Evolutionary conservation across 2,329 filamentous ascomycete species (phyloP).

Genomic region (Niveomyces coronatus): DNA sequence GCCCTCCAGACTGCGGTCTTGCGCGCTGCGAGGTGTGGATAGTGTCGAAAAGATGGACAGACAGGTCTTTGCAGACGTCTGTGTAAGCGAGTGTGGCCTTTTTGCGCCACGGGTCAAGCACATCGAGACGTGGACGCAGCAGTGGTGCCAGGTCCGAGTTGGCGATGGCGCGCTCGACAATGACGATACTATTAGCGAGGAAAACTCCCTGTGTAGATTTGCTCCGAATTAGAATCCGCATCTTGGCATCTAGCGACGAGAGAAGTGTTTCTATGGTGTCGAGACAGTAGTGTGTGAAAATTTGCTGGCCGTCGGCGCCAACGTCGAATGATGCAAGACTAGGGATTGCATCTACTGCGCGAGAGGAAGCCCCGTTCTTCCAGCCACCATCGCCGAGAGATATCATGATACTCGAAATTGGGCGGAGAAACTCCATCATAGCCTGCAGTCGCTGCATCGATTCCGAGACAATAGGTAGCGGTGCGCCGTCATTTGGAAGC

Average conservation of each 20-base stretch:
- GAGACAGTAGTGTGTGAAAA: conserved; percentile 81
- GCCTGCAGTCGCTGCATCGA: conserved; percentile 79
- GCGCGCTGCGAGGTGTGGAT: conserved; percentile 71
- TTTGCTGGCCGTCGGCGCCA: conserved; percentile 73
- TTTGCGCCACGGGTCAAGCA: conserved; percentile 79
- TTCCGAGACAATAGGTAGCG: conserved; percentile 68
- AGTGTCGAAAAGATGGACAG: conserved; percentile 75
- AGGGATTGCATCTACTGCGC: conserved; percentile 53
- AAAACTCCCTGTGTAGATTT: conserved; percentile 80
- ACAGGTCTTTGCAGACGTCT: conserved; percentile 81
- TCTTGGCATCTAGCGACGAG: conserved; percentile 63
- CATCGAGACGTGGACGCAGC: conserved; percentile 52
- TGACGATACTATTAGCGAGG: conserved; percentile 74
- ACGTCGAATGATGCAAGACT: conserved; percentile 76
- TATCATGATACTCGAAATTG: conserved; percentile 81
- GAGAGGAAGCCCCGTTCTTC: conserved; percentile 45
- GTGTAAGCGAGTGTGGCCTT: conserved; percentile 73
- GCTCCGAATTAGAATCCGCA: conserved; percentile 60
- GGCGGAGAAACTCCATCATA: conserved; percentile 77
- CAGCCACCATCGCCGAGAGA: conserved; percentile 91
- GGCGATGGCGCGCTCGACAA: conserved; percentile 76
- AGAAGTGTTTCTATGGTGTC: conserved; percentile 83
- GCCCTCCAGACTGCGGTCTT: conserved; percentile 61
- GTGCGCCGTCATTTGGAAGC: conserved; percentile 67
- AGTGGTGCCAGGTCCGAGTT: conserved; percentile 69